Percentiles rank a stretch among this genome's conserved stretches.
phyloP scores from a whole-genome alignment of 345 rosid species.

The Gossypium thurberi region DNA sequence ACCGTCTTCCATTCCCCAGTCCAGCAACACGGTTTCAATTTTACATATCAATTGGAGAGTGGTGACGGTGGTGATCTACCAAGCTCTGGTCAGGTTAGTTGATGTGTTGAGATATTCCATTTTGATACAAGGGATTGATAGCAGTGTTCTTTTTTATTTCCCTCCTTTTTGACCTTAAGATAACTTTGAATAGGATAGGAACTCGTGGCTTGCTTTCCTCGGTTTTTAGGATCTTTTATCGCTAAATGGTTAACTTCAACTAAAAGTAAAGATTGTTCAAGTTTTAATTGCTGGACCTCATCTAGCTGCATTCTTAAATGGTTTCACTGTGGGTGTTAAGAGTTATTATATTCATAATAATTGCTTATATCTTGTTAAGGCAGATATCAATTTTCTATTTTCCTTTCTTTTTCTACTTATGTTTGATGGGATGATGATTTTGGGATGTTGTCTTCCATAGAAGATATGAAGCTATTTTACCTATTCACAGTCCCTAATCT shows the following conservation, averaged over 20 bases:
- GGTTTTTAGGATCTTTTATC: background rate
- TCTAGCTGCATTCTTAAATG: background rate
- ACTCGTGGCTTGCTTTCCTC: background rate
- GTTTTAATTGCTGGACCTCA: background rate
- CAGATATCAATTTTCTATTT: background rate
- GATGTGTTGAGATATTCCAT: background rate
- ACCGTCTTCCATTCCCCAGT: constrained; percentile 82
- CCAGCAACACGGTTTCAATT: constrained; percentile 94
- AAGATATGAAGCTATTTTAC: background rate
- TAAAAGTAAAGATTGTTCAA: background rate
- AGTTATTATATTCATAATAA: background rate
- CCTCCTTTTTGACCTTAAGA: background rate
- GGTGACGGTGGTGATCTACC: constrained; percentile 72
- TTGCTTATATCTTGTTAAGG: background rate
- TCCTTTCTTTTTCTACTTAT: background rate
- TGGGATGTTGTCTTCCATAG: background rate
- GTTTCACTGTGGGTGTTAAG: background rate
- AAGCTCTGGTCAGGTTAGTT: constrained; percentile 79
- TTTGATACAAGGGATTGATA: background rate
- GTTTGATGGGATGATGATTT: background rate
- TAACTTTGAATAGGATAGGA: background rate
- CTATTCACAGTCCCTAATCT: background rate
- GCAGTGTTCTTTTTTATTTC: background rate
- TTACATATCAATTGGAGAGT: constrained; percentile 84
- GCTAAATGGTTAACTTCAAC: background rate